Evolutionary conservation across 1,139 yeast species (phyloP).

Genomic region (Geotrichum restrictum): DNA sequence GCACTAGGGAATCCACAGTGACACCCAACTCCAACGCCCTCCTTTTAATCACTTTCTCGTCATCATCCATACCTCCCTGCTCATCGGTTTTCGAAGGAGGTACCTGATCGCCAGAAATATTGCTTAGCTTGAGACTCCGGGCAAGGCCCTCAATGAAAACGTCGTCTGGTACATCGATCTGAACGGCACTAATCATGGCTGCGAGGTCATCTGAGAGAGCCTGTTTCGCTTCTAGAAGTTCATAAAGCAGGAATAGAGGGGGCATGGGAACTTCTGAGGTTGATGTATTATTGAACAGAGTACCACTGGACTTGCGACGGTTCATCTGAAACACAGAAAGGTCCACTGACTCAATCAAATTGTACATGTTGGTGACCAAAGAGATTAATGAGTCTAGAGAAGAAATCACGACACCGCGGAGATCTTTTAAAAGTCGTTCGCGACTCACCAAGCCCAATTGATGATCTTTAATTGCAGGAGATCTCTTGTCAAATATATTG

Average conservation of each 20-base stretch:
- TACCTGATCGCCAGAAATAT: neutral
- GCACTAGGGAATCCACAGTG: slow-evolving; percentile 20
- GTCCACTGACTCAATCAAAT: slow-evolving; percentile 34
- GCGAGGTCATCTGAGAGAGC: slow-evolving; percentile 61
- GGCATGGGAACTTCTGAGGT: slow-evolving; percentile 20
- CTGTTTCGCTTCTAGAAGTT: slow-evolving; percentile 73
- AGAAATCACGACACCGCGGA: slow-evolving; percentile 26
- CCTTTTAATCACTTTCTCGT: slow-evolving; percentile 18
- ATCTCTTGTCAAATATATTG: slow-evolving; percentile 14
- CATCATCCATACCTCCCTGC: neutral
- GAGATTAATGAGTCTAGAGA: slow-evolving; percentile 27
- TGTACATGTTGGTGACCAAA: slow-evolving; percentile 27
- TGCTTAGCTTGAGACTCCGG: slow-evolving; percentile 24
- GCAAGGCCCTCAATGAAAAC: slow-evolving; percentile 28
- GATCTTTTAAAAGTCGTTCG: slow-evolving; percentile 22
- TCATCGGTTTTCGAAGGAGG: neutral
- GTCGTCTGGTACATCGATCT: slow-evolving; percentile 68
- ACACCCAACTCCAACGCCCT: slow-evolving; percentile 22
- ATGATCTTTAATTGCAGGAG: slow-evolving; percentile 4
- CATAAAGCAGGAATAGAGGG: slow-evolving; percentile 63
- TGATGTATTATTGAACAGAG: neutral
- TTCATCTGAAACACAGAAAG: slow-evolving; percentile 30
- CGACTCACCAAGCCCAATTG: slow-evolving; percentile 5
- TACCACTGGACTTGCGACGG: slow-evolving; percentile 19
- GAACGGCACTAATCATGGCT: slow-evolving; percentile 62